Percentiles rank a stretch among this genome's conserved stretches.
Conservation (phyloP, 805 yeast species). For the Trichomonascus vanleenenianus region DNA sequence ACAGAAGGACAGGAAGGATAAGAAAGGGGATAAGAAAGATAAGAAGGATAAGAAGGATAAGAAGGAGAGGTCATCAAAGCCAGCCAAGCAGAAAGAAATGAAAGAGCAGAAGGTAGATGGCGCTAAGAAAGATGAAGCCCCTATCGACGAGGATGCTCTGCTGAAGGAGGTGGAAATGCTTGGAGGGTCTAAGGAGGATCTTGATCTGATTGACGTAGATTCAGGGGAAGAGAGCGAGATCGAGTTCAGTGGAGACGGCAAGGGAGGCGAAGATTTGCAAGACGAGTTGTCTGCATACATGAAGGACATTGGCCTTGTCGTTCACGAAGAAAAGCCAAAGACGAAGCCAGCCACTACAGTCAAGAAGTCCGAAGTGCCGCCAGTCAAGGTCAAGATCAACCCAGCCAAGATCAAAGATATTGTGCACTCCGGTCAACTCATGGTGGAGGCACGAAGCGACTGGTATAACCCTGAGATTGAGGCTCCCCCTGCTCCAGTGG, state of each 20-base stretch:
- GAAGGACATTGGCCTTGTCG: constrained; percentile 59
- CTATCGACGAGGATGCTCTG: constrained; percentile 5
- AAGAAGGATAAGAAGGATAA: constrained; percentile 12
- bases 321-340: constrained; percentile 29
- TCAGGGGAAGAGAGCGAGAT: constrained; percentile 27
- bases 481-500: constrained; percentile 14
- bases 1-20: constrained; percentile 6
- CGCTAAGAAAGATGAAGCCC: constrained; percentile 3
- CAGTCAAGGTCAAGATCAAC: constrained; percentile 18
- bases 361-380: constrained; percentile 19
- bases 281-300: constrained; percentile 55
- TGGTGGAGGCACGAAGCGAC: constrained; percentile 55
- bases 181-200: constrained; percentile 83
- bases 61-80: constrained; percentile 12
- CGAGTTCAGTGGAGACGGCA: constrained; percentile 8
- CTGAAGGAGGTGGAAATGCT: constrained; percentile 27
- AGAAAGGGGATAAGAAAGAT: constrained; percentile 8
- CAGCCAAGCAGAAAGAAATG: constrained; percentile 8
- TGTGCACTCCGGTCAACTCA: constrained; percentile 25
- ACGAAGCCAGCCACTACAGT: constrained; percentile 22
- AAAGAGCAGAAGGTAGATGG: constrained; percentile 5
- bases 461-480: constrained; percentile 66
- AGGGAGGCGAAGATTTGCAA: constrained; percentile 30
- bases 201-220: constrained; percentile 45
- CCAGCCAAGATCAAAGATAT: constrained; percentile 2